phyloP scores from a whole-genome alignment of 768 basidiomycete species.

The Tricholoma terreum region DNA sequence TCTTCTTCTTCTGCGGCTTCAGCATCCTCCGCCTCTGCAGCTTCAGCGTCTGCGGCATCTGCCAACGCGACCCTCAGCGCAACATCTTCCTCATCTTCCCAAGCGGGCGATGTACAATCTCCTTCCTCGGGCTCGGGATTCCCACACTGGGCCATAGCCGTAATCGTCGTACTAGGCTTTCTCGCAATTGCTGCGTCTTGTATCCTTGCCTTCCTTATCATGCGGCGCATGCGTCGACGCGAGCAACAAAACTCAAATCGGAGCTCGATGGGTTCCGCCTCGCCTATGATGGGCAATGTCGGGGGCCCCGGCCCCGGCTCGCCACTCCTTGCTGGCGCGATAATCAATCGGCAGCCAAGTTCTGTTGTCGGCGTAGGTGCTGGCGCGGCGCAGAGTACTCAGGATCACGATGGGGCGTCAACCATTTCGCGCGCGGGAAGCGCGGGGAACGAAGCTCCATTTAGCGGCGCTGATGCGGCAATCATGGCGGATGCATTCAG shows the following conservation, averaged over 20 bases:
- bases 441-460: conserved; percentile 62
- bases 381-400: conserved; percentile 38
- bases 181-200: conserved; percentile 72
- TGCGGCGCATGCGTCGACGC: conserved; percentile 59
- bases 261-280: conserved; percentile 73
- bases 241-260: conserved; percentile 49
- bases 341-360: conserved; percentile 27
- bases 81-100: conserved; percentile 9
- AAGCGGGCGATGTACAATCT: conserved; percentile 47
- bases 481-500: conserved; percentile 94
- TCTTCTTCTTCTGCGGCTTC: conserved; percentile 38
- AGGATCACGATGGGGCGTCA: conserved; percentile 72
- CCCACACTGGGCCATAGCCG: conserved; percentile 90
- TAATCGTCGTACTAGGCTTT: conserved; percentile 83
- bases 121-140: conserved; percentile 41
- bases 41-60: conserved; percentile 34
- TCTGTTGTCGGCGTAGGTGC: conserved; percentile 22
- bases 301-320: conserved; percentile 30
- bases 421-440: conserved; percentile 62
- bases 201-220: conserved; percentile 67
- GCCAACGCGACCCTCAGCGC: conserved; percentile 10
- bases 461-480: conserved; percentile 83
- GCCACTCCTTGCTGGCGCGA: conserved; percentile 30
- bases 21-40: conserved; percentile 44
- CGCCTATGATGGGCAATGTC: conserved; percentile 78